phyloP scores from a whole-genome alignment of 441 rosid genomes.

The Arabidopsis hybrid region DNA sequence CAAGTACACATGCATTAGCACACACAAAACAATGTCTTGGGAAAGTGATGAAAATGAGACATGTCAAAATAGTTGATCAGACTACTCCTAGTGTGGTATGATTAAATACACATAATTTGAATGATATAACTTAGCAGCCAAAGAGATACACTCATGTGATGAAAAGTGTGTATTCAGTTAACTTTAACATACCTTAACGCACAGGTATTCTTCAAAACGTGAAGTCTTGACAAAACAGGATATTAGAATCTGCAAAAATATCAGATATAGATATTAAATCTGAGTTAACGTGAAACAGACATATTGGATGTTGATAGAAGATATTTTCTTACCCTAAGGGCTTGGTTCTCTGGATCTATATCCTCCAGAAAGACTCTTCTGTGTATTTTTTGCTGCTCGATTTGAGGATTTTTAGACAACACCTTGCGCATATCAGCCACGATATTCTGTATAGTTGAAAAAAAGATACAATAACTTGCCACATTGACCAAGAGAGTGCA shows the following conservation, averaged over 20 bases:
- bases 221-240: slow-evolving; percentile 81
- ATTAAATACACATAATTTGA: neutral
- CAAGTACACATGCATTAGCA: neutral
- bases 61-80: slow-evolving; percentile 10
- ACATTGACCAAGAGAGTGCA: slow-evolving; percentile 23
- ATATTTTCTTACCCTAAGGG: slow-evolving; percentile 58
- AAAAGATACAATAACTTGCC: slow-evolving; percentile 16
- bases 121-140: slow-evolving; percentile 1
- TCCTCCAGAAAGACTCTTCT: slow-evolving; percentile 72
- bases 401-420: slow-evolving; percentile 74
- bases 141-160: neutral
- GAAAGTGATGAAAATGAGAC: slow-evolving; percentile 1
- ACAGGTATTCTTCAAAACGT: slow-evolving; percentile 71
- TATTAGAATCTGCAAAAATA: slow-evolving; percentile 63
- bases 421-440: slow-evolving; percentile 87
- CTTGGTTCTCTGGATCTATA: slow-evolving; percentile 68
- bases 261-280: slow-evolving; percentile 21
- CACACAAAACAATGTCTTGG: neutral
- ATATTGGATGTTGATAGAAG: neutral
- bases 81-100: slow-evolving; percentile 9
- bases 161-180: slow-evolving; percentile 4
- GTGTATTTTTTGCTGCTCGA: slow-evolving; percentile 76
- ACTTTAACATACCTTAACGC: slow-evolving; percentile 65
- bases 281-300: slow-evolving; percentile 5
- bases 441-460: slow-evolving; percentile 49